A percentile compares a stretch with the other conserved stretches of the same genome.
Conservation (phyloP, 345 rosid species). For the Brassica cretica region DNA sequence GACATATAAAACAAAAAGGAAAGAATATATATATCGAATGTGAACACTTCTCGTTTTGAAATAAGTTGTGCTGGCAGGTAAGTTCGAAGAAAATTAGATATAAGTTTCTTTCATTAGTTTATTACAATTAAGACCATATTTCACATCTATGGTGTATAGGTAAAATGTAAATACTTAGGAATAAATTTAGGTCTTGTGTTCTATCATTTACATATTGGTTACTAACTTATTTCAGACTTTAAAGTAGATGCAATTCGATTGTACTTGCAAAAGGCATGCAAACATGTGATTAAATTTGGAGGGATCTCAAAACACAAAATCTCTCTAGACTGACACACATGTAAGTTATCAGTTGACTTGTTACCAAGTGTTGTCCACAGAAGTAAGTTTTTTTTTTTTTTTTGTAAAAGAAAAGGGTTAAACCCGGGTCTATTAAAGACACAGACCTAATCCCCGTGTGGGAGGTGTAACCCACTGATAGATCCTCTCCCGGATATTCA, state of each 20-base stretch:
- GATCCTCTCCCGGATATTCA: too few species aligned
- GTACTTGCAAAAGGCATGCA: background rate
- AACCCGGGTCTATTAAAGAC: too few species aligned
- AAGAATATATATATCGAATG: background rate
- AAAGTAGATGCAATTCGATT: background rate
- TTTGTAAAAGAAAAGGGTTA: too few species aligned
- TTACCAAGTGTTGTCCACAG: constrained; percentile 8
- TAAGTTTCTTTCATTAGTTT: background rate
- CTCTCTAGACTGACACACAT: background rate
- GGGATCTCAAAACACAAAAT: constrained; percentile 4
- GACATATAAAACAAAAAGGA: too few species aligned
- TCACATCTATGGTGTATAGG: background rate
- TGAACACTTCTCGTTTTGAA: background rate
- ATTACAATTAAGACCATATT: background rate
- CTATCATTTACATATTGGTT: background rate
- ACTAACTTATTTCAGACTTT: background rate
- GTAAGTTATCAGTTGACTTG: background rate
- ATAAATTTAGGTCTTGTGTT: background rate
- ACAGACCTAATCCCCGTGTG: too few species aligned
- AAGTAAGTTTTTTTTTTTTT: background rate
- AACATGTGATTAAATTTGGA: constrained; percentile 4
- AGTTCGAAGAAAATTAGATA: background rate
- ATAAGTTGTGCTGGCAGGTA: background rate
- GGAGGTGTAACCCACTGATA: too few species aligned
- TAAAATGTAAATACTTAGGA: background rate